phyloP scores from a whole-genome alignment of 352 stramenopile species.

The Globisporangium yorkense region DNA sequence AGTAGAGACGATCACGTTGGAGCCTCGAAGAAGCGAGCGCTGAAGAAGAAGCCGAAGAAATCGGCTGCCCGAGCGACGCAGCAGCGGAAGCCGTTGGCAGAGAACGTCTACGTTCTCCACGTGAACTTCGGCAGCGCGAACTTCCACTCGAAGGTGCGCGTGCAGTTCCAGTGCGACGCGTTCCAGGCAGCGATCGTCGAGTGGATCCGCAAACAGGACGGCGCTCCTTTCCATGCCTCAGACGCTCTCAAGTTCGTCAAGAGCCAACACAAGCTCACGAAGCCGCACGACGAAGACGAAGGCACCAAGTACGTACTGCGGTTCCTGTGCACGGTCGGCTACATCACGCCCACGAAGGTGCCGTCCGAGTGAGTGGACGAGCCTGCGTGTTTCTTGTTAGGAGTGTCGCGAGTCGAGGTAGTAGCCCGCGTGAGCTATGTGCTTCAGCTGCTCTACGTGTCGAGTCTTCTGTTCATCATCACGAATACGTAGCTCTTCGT shows the following conservation, averaged over 20 bases:
- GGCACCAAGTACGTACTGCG: conserved; percentile 35
- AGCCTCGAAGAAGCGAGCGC: conserved; percentile 17
- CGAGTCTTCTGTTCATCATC: conserved; percentile 35
- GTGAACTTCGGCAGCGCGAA: conserved; percentile 23
- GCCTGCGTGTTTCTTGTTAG: no score
- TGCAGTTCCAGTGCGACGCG: conserved; percentile 44
- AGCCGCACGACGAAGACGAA: conserved; percentile 16
- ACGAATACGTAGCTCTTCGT: conserved; percentile 49
- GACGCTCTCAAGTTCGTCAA: conserved; percentile 3
- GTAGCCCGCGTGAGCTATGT: no score
- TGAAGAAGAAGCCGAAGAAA: conserved; percentile 36
- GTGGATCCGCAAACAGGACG: conserved; percentile 33
- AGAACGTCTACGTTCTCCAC: conserved; percentile 31
- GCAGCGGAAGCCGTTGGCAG: background rate
- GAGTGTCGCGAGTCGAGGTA: no score
- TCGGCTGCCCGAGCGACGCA: conserved; percentile 10
- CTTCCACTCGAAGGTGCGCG: conserved; percentile 26
- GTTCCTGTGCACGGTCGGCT: conserved; percentile 44
- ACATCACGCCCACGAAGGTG: conserved; percentile 33
- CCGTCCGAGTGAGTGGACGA: conserved; percentile 2
- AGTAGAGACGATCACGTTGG: no score
- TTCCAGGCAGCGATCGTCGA: conserved; percentile 44
- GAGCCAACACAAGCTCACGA: background rate
- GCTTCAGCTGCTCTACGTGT: background rate
- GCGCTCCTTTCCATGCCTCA: conserved; percentile 2